Conservation (phyloP, 768 basidiomycete species). For the Cantharellus cinnabarinus region DNA sequence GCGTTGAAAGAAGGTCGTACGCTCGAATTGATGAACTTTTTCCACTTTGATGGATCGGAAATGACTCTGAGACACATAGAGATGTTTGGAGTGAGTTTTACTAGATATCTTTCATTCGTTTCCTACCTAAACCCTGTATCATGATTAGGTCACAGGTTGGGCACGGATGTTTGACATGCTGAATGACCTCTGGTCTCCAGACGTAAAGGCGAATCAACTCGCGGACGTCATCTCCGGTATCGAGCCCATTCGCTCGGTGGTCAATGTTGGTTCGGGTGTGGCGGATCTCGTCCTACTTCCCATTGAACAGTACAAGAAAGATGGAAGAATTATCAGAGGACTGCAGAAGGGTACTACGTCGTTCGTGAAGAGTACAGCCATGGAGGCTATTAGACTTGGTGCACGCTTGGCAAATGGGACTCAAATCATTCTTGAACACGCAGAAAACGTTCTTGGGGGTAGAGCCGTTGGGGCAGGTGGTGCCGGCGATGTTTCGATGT, state of each 20-base stretch:
- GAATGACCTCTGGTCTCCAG: constrained; percentile 98
- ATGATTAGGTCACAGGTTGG: constrained; percentile 73
- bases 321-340: constrained; percentile 78
- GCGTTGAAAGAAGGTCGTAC: constrained; percentile 79
- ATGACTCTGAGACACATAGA: constrained; percentile 93
- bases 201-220: constrained; percentile 95
- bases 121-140: not conserved
- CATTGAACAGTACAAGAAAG: constrained; percentile 94
- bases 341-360: constrained; percentile 85
- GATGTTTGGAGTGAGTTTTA: constrained; percentile 55
- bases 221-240: constrained; percentile 95
- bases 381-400: constrained; percentile 88
- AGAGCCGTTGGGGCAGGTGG: constrained; percentile 13
- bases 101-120: not conserved
- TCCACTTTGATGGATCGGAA: constrained; percentile 97
- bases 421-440: constrained; percentile 90
- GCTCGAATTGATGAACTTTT: constrained; percentile 98
- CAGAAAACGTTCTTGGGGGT: constrained; percentile 75
- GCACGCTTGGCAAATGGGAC: constrained; percentile 90
- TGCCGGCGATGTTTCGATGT: not conserved
- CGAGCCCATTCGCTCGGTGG: constrained; percentile 84
- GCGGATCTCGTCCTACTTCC: constrained; percentile 91
- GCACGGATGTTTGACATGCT: constrained; percentile 68
- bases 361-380: constrained; percentile 84
- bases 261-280: constrained; percentile 93